These are phyloP conservation scores for Fusarium clavum DNA, from an alignment of 2,329 filamentous ascomycete species.

Conservation along the genomic window DNA sequence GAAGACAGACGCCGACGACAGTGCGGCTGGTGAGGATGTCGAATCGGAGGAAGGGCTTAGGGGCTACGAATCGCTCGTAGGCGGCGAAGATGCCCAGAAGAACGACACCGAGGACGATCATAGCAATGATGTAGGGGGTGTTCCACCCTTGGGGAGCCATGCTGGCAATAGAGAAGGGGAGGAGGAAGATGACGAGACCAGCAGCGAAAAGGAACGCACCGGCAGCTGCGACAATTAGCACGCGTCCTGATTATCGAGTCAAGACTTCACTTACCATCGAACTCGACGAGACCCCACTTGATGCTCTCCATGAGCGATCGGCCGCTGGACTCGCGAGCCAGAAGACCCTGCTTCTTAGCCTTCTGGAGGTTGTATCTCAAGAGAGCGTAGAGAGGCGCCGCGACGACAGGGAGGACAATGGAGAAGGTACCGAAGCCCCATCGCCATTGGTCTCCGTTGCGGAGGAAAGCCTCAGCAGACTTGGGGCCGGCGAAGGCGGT, in stretches of 20 bases:
- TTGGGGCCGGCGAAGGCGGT: constrained; percentile 54
- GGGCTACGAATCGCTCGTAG: constrained; percentile 67
- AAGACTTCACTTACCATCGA: constrained; percentile 48
- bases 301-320: constrained; percentile 60
- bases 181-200: constrained; percentile 63
- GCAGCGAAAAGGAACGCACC: constrained; percentile 65
- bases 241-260: background rate
- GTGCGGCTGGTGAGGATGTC: constrained; percentile 61
- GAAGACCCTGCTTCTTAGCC: constrained; percentile 63
- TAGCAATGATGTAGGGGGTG: constrained; percentile 63
- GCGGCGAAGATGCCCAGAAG: constrained; percentile 62
- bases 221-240: constrained; percentile 56
- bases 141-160: constrained; percentile 59
- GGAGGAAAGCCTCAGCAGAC: constrained; percentile 42
- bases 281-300: constrained; percentile 38
- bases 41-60: constrained; percentile 67
- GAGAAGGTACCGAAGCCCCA: constrained; percentile 69
- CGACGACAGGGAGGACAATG: constrained; percentile 71
- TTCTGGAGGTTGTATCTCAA: constrained; percentile 67
- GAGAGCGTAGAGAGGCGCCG: constrained; percentile 67
- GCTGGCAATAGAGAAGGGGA: constrained; percentile 67
- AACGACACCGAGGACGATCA: constrained; percentile 68
- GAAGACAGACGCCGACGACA: constrained; percentile 60
- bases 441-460: constrained; percentile 38
- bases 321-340: constrained; percentile 53